phyloP scores from a whole-genome alignment of 139 green algal genomes.

The Nannochloris sp. region DNA sequence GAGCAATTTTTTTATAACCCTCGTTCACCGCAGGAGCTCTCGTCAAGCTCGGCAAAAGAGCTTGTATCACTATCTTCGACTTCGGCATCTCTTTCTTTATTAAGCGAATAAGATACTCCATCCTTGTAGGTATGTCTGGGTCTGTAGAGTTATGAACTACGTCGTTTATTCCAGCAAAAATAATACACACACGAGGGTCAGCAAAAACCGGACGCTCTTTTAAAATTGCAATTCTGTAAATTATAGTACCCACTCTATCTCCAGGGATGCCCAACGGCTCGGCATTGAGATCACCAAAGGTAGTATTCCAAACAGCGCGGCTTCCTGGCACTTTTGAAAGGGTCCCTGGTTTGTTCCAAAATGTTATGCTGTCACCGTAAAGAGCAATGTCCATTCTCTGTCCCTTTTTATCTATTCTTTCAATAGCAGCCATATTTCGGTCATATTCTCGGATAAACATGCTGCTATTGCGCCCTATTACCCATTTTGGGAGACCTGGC shows the following conservation, averaged over 20 bases:
- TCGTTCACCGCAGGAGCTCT: not conserved
- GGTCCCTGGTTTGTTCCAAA: not conserved
- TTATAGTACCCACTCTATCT: not conserved
- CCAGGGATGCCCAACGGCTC: not conserved
- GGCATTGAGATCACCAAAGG: not conserved
- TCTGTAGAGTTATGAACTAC: not conserved
- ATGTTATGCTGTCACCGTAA: not conserved
- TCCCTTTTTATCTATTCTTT: not conserved
- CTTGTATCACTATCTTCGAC: not conserved
- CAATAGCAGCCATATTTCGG: not conserved
- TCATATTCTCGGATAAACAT: not conserved
- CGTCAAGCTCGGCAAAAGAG: not conserved
- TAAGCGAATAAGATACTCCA: not conserved
- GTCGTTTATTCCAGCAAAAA: slow-evolving; percentile 1
- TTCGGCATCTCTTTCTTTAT: not conserved
- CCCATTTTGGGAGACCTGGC: not conserved
- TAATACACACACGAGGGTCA: not conserved
- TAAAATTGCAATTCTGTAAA: not conserved
- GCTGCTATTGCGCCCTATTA: not conserved
- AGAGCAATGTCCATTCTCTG: not conserved
- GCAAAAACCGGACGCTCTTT: not conserved
- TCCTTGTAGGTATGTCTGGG: not conserved
- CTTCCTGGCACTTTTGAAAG: not conserved
- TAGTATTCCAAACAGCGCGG: not conserved
- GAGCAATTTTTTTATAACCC: not conserved